Base-by-base conservation (phyloP, 108 stramenopile genomes). In the Aureococcus anophagefferens region DNA sequence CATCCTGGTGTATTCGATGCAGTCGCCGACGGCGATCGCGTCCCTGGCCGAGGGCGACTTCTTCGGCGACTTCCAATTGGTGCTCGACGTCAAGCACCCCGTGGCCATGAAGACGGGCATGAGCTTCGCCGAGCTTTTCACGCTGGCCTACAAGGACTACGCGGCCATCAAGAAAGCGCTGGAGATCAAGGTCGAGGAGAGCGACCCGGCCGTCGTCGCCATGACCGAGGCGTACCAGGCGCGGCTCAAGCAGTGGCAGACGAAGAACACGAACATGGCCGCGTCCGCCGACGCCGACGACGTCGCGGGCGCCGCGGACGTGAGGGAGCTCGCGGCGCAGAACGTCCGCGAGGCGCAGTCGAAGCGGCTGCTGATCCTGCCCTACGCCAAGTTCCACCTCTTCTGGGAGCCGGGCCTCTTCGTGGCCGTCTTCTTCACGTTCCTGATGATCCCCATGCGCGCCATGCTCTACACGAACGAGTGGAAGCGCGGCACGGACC, bases 21-120 rank as follows among this genome's bases (percentile, higher is more conserved):
- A 7, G 14, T 25, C 62, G n/a, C 4, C 62, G 62, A 62, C 37
- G 37, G 76, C 79, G 29, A 72, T 80, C 9, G 74, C 70, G 62
- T 67, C 62, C 34, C 75, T 83, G 59, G 40, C 76, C 30, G 71
- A 74, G 17, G 81, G 81, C 4, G 84, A 85, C 77, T 85, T 72
- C 66, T 73, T 83, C 35, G 84, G 84, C 45, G 84, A 85, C 77
- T 79, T 76, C 67, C 85, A 83, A 70, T 77, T 85, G 9, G 69
- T 85, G 5, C 83, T 83, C 69, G 82, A 35, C 45, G 33, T 17
- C 1, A 31, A 33, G 32, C 64, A 64, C 33, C 68, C 68, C 30
- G 51, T 46, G 7, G 4, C 30, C 29, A 4, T 68, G 14, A 9
- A 17, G 34, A 14, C 34, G 30, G 32, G 18, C 45, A 28, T 4